Percentiles rank a stretch among this genome's conserved stretches.
Conservation (phyloP, 352 stramenopile genomes). For the Phytophthora colocasiae region DNA sequence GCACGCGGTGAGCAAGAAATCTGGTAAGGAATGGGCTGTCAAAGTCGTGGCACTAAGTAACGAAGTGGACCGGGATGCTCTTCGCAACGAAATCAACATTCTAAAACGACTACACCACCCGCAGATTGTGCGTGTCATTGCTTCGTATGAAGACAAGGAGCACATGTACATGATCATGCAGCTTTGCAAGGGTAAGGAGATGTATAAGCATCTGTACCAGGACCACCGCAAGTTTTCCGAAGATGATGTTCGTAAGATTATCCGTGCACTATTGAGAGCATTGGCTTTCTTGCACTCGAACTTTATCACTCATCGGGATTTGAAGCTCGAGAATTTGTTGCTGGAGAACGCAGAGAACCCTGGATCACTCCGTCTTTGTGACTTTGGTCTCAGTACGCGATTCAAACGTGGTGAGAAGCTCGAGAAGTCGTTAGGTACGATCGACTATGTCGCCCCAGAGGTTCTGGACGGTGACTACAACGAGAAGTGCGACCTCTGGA, state of each 20-base stretch:
- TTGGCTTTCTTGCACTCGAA: slow-evolving; percentile 84
- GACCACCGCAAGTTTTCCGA: slow-evolving; percentile 70
- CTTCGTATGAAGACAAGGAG: slow-evolving; percentile 79
- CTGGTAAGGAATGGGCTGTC: slow-evolving; percentile 79
- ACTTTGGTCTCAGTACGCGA: slow-evolving; percentile 83
- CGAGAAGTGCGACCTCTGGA: slow-evolving; percentile 86
- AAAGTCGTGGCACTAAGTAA: slow-evolving; percentile 81
- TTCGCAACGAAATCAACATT: slow-evolving; percentile 84
- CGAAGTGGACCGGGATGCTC: slow-evolving; percentile 72
- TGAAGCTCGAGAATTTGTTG: slow-evolving; percentile 87
- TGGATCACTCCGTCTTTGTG: slow-evolving; percentile 80
- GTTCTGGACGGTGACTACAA: slow-evolving; percentile 87
- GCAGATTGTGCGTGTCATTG: slow-evolving; percentile 82
- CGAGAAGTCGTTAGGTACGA: slow-evolving; percentile 77
- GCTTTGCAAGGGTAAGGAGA: slow-evolving; percentile 82
- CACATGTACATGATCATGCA: slow-evolving; percentile 92
- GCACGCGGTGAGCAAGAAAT: slow-evolving; percentile 62
- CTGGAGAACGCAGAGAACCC: slow-evolving; percentile 69
- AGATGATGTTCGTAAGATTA: slow-evolving; percentile 69
- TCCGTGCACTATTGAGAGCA: slow-evolving; percentile 64
- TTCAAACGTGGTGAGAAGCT: slow-evolving; percentile 80
- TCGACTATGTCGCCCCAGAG: slow-evolving; percentile 85
- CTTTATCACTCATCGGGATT: slow-evolving; percentile 80
- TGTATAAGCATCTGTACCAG: slow-evolving; percentile 82
- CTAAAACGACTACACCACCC: slow-evolving; percentile 81